Conservation (phyloP, 2,329 filamentous ascomycete species). For the Boeremia exigua region DNA sequence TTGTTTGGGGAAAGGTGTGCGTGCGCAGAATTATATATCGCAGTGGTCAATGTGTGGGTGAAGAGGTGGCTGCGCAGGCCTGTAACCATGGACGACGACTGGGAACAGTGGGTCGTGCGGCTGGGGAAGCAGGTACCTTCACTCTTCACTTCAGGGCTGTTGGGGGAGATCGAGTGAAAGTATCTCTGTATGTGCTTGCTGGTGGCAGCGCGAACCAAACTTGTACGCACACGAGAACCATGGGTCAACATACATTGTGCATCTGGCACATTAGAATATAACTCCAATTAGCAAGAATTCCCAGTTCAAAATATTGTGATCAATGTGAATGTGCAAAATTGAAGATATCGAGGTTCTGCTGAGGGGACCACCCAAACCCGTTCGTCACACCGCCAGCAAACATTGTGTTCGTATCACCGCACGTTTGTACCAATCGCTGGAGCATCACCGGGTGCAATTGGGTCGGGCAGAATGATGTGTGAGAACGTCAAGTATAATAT, state of each 20-base stretch:
- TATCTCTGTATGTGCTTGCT: neutral
- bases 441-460: no score
- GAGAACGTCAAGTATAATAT: no score
- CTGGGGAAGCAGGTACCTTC: neutral
- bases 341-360: no score
- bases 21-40: neutral
- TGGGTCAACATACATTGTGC: neutral
- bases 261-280: neutral
- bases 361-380: no score
- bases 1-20: no score
- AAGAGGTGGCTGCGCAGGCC: neutral
- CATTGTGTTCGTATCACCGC: no score
- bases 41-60: constrained; percentile 1
- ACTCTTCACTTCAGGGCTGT: constrained; percentile 1
- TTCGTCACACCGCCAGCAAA: no score
- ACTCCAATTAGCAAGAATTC: neutral
- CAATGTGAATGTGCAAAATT: no score
- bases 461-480: no score
- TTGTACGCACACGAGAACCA: neutral
- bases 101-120: neutral
- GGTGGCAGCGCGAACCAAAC: constrained; percentile 1
- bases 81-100: constrained; percentile 1
- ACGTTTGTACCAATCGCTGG: no score
- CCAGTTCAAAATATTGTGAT: neutral
- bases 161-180: neutral